Percentiles rank a stretch among this genome's conserved stretches.
Evolutionary conservation across 2,329 filamentous ascomycete species (phyloP).

Genomic region (Mycogone perniciosa): DNA sequence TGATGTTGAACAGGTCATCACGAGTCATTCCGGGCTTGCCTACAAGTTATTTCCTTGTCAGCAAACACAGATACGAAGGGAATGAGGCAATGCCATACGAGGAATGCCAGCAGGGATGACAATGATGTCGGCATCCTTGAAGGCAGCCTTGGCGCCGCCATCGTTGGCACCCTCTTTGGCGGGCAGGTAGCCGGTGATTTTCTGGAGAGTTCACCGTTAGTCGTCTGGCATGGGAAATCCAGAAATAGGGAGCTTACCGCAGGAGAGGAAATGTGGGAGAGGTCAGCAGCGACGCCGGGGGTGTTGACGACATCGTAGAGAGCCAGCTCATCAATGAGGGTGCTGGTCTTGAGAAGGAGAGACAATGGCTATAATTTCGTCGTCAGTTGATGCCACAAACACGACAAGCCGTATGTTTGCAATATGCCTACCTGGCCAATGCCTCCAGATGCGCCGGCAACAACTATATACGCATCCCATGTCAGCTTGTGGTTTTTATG

Average conservation of each 20-base stretch:
- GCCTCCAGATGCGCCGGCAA: constrained; percentile 94
- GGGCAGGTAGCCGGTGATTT: constrained; percentile 82
- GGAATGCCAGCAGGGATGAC: constrained; percentile 98
- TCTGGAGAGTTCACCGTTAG: constrained; percentile 42
- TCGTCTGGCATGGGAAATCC: not conserved
- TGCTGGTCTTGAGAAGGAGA: constrained; percentile 86
- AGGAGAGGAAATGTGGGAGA: constrained; percentile 92
- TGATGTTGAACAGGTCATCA: constrained; percentile 99
- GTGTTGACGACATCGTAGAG: constrained; percentile 99
- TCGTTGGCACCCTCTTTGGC: constrained; percentile 77
- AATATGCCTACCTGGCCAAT: constrained; percentile 78
- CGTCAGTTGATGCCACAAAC: not conserved
- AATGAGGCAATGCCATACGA: constrained; percentile 51
- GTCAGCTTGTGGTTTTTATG: not conserved
- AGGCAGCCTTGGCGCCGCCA: constrained; percentile 73
- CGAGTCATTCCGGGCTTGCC: constrained; percentile 99
- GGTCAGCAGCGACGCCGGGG: constrained; percentile 88
- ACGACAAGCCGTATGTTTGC: not conserved
- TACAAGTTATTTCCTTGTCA: constrained; percentile 32
- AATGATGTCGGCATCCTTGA: constrained; percentile 91
- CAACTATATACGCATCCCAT: constrained; percentile 41
- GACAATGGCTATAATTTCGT: constrained; percentile 67
- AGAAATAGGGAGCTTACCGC: constrained; percentile 48
- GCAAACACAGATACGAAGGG: constrained; percentile 11
- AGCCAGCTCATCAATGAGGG: constrained; percentile 83